Evolutionary conservation across 371 early-diverging fungal genomes (phyloP).

Genomic region (Lichtheimia ramosa): DNA sequence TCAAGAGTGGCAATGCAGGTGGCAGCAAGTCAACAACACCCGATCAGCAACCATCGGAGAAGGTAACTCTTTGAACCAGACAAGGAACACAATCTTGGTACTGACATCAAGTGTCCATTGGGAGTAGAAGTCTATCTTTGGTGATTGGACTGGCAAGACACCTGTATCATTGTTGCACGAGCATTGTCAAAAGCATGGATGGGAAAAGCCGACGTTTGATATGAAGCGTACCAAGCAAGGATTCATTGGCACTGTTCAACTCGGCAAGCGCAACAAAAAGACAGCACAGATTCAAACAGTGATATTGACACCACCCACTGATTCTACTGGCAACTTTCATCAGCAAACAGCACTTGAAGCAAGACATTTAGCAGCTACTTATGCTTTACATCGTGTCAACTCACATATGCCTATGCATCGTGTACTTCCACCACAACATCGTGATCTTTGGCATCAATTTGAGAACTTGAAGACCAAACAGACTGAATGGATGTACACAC

Average conservation of each 20-base stretch:
- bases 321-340: slow-evolving; percentile 17
- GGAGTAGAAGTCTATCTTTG: slow-evolving; percentile 55
- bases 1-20: slow-evolving; percentile 42
- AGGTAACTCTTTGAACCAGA: slow-evolving; percentile 5
- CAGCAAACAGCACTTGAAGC: slow-evolving; percentile 67
- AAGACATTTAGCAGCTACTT: slow-evolving; percentile 80
- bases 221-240: slow-evolving; percentile 44
- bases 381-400: slow-evolving; percentile 76
- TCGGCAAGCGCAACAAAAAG: slow-evolving; percentile 73
- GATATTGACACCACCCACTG: slow-evolving; percentile 37
- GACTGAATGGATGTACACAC: slow-evolving; percentile 61
- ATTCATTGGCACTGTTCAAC: slow-evolving; percentile 55
- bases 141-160: slow-evolving; percentile 86
- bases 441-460: slow-evolving; percentile 73
- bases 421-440: slow-evolving; percentile 75
- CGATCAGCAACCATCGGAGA: slow-evolving; percentile 21
- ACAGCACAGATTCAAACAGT: slow-evolving; percentile 63
- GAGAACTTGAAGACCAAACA: slow-evolving; percentile 50
- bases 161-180: slow-evolving; percentile 79
- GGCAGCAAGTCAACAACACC: slow-evolving; percentile 8
- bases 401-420: slow-evolving; percentile 72
- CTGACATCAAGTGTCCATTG: not conserved
- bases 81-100: not conserved
- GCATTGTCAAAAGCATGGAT: slow-evolving; percentile 73
- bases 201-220: slow-evolving; percentile 77